These are phyloP conservation scores for Cryptosporidium parvum DNA, from an alignment of 169 alveolate species.

Conservation along the genomic window DNA sequence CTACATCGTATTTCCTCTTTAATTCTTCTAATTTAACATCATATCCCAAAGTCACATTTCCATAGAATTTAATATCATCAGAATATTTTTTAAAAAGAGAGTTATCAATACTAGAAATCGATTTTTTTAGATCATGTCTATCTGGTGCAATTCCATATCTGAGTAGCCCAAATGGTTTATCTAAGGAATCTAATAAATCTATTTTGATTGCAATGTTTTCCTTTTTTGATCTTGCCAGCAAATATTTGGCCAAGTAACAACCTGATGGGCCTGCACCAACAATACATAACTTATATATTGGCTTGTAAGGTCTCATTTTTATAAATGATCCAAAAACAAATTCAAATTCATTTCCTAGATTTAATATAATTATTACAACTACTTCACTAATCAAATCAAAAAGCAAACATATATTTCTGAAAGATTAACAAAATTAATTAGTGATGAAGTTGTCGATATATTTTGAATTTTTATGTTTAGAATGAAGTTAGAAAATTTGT, in stretches of 20 bases:
- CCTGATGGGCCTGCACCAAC: conserved; percentile 76
- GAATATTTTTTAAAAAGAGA: conserved; percentile 55
- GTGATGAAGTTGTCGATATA: not conserved
- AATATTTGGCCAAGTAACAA: conserved; percentile 53
- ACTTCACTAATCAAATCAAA: not conserved
- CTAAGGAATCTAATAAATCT: conserved; percentile 46
- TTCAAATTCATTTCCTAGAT: not conserved
- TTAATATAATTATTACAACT: not conserved
- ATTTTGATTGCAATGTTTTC: conserved; percentile 32
- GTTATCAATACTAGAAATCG: conserved; percentile 36
- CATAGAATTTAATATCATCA: conserved; percentile 33
- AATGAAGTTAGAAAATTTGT: not conserved
- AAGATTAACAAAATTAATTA: not conserved
- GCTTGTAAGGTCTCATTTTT: not conserved
- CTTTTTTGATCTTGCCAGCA: conserved; percentile 2
- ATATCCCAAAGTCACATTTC: conserved; percentile 59
- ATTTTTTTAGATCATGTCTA: conserved; percentile 22
- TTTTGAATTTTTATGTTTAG: not conserved
- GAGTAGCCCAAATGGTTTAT: conserved; percentile 59
- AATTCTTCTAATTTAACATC: conserved; percentile 42
- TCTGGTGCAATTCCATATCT: conserved; percentile 72
- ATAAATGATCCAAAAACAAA: not conserved
- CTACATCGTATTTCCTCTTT: conserved; percentile 26
- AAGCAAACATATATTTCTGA: not conserved
- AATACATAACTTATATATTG: conserved; percentile 23